Conservation (phyloP, 352 stramenopile genomes). For the Phytophthora tentaculata region DNA sequence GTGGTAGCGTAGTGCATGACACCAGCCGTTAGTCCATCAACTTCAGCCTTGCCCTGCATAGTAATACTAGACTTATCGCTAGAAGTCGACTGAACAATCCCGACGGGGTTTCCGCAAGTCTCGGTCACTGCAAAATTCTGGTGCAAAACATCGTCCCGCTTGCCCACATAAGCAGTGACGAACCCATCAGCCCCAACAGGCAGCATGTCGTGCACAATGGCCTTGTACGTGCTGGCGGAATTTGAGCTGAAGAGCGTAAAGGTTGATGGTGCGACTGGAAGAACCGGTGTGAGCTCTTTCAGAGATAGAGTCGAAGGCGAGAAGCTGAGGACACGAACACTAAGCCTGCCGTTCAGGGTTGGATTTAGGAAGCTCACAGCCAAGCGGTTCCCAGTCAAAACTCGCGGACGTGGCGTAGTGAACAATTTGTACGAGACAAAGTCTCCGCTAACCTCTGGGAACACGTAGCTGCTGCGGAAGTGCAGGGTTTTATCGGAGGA, state of each 20-base stretch:
- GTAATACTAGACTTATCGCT: conserved; percentile 29
- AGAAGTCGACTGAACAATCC: conserved; percentile 50
- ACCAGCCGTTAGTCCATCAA: conserved; percentile 32
- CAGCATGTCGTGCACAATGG: conserved; percentile 54
- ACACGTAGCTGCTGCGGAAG: conserved; percentile 59
- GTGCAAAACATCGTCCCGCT: conserved; percentile 36
- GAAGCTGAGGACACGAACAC: conserved; percentile 55
- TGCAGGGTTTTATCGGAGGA: conserved; percentile 32
- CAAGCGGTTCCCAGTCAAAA: conserved; percentile 57
- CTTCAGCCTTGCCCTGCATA: conserved; percentile 27
- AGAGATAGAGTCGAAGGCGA: conserved; percentile 49
- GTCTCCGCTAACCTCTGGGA: conserved; percentile 35
- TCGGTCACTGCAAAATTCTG: conserved; percentile 60
- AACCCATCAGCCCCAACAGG: conserved; percentile 54
- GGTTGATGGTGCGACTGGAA: conserved; percentile 39
- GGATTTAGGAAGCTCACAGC: conserved; percentile 75
- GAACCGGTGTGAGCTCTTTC: conserved; percentile 54
- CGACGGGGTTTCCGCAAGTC: conserved; percentile 48
- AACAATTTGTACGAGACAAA: conserved; percentile 42
- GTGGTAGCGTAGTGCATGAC: conserved; percentile 71
- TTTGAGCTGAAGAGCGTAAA: conserved; percentile 42
- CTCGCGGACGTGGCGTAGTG: conserved; percentile 36
- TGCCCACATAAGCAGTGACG: conserved; percentile 51
- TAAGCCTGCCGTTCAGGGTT: conserved; percentile 45
- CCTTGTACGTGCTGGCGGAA: not conserved